Conservation (phyloP, 768 basidiomycete species). For the Suillus decipiens region DNA sequence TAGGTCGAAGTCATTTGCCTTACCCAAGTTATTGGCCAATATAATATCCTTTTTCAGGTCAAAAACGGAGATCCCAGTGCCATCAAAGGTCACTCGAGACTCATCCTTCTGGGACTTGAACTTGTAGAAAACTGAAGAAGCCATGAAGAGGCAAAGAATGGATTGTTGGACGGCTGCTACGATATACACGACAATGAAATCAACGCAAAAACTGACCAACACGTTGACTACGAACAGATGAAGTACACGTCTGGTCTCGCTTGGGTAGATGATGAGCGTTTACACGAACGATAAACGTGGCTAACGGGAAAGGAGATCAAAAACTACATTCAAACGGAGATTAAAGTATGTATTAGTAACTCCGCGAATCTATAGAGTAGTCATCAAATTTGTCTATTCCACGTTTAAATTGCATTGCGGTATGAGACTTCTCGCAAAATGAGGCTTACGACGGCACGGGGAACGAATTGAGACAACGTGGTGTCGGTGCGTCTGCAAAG, state of each 20-base stretch:
- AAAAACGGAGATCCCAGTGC: conserved; percentile 98
- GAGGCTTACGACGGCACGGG: conserved; percentile 29
- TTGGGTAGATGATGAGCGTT: conserved; percentile 4
- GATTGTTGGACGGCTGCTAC: conserved; percentile 18
- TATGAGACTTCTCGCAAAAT: conserved; percentile 15
- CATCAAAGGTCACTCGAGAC: conserved; percentile 95
- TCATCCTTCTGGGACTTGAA: conserved; percentile 96
- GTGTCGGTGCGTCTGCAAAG: conserved; percentile 14
- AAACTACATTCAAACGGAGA: conserved; percentile 23
- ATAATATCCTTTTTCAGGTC: conserved; percentile 99
- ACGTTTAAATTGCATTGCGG: too few relatives aligned
- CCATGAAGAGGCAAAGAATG: conserved; percentile 45
- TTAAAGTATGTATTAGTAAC: conserved; percentile 10
- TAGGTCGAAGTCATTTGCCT: conserved; percentile 97
- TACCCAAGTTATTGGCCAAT: conserved; percentile 91
- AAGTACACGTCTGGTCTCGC: conserved; percentile 15
- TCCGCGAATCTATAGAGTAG: conserved; percentile 13
- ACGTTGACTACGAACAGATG: conserved; percentile 20
- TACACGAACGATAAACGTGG: conserved; percentile 7
- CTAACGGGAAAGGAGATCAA: conserved; percentile 12
- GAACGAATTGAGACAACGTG: conserved; percentile 33
- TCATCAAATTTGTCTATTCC: not conserved
- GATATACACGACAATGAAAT: conserved; percentile 19
- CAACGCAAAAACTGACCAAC: conserved; percentile 23
- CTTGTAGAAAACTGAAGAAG: conserved; percentile 97